Evolutionary conservation across 2,329 filamentous ascomycete genomes (phyloP), one percentile per base, ranked within the genome.

Genomic region (Colletotrichum sp.): DNA sequence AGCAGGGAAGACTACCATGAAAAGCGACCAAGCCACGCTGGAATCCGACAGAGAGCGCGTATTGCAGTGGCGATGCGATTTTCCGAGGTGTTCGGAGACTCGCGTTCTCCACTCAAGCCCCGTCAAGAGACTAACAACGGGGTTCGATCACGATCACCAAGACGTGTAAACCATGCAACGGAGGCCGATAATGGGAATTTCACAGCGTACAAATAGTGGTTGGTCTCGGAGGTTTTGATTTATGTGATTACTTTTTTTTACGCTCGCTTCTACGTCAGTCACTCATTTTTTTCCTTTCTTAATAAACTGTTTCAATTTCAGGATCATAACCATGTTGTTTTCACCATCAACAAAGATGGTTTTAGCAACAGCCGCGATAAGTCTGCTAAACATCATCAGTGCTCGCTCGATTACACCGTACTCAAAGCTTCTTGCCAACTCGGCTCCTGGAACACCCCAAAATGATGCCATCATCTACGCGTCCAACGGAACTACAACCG

Each of bases 41-140:
- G 34, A 28, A 67, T 32, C 65, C 65, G 26, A 30, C 22, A n/a
- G 16, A 32, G 39, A 68, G 57, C 66, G 52, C 66, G 66, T 57
- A 26, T 68, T 24, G 48, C 30, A 32, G 48, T 60, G 66, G 66
- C 28, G 6, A 36, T 69, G 67, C 67, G 67, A 32, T 1, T 39
- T 26, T 16, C 32, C 67, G 32, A 39, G 22, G 67, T 13, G 30
- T 15, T 69, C 55, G 55, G 32, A 28, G 8, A 22, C 28, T 60
- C 16, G 32, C 22, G 48, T 60, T 69, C 67, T 44, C 67, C 67
- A 60, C 67, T 55, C 16, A n/a, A 32, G n/a, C 32, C 22, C 48
- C 30, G 13, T 26, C 24, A 22, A 52, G n/a, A 52, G 44, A 52
- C 44, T 52, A 52, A 52, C n/a, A 52, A 52, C 44, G 44, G n/a